phyloP scores from a whole-genome alignment of 2,329 filamentous ascomycete species.

The Claviceps sp. region DNA sequence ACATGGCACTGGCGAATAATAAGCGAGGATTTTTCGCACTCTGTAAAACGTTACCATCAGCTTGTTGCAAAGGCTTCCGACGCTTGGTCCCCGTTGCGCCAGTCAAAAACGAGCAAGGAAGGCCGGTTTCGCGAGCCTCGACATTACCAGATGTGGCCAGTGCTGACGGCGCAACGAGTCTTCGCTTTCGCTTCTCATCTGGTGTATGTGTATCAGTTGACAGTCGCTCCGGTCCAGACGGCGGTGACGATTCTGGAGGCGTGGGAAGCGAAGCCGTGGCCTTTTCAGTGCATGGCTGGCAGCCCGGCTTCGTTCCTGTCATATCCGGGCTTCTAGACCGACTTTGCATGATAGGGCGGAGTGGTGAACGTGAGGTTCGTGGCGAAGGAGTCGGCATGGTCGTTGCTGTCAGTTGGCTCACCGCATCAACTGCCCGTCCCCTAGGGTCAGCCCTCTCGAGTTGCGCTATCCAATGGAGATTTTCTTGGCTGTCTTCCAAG shows the following conservation, averaged over 20 bases:
- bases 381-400: slow-evolving; percentile 23
- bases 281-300: not conserved
- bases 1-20: not conserved
- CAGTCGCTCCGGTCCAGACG: not conserved
- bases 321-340: not conserved
- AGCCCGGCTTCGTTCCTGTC: not conserved
- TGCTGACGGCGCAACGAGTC: not conserved
- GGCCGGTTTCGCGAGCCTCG: slow-evolving; percentile 9
- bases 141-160: slow-evolving; percentile 1
- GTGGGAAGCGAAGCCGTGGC: slow-evolving; percentile 3
- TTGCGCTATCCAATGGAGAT: slow-evolving; percentile 44
- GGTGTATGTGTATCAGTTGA: not conserved
- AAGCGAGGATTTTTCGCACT: not conserved
- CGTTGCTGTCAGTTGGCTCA: slow-evolving; percentile 31
- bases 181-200: slow-evolving; percentile 5
- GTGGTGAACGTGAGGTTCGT: slow-evolving; percentile 4
- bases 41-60: slow-evolving; percentile 13
- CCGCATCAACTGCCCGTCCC: slow-evolving; percentile 26
- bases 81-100: not conserved
- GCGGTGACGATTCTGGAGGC: slow-evolving; percentile 7
- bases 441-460: slow-evolving; percentile 42
- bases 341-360: not conserved
- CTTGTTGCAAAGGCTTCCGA: slow-evolving; percentile 12
- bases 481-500: slow-evolving; percentile 46
- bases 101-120: not conserved